Base-by-base conservation (phyloP, 2,329 filamentous ascomycete genomes). In the Colletotrichum zoysiae region DNA sequence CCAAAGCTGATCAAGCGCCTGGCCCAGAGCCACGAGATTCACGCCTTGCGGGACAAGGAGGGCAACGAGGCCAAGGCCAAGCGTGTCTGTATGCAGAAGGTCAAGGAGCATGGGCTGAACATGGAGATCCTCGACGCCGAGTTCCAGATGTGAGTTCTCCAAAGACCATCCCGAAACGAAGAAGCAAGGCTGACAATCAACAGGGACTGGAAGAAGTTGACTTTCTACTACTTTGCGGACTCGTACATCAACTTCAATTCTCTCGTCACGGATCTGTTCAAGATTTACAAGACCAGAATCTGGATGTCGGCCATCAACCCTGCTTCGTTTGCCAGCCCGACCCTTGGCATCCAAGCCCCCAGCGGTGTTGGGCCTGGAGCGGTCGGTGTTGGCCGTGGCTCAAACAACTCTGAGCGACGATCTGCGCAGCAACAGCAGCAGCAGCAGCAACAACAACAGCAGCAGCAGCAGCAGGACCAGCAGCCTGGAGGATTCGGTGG, bases 231-330 rank as follows among this genome's bases (percentile, higher is more conserved):
- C 83, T 99, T 98, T 80, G 95, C 96, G 65, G 95, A 98, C 79
- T 91, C 94, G 0, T 99, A 99, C 81, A 97, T 99, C 86, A 98
- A 98, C 84, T 99, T 99, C 87, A 99, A 99, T 81, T 94, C 94
- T 2, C 89, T 99, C 20, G 96, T 99, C 65, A 97, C 95, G 0
- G 96, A 99, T 79, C 87, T 99, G 16, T 99, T 98, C 88, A 98
- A 98, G 83, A 95, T 98, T 74, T 99, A 98, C 87, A 99, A 99
- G 86, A 97, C 95, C 30, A 91, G 97, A 76, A 99, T 99, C 78
- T 99, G 96, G 96, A 97, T 99, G 94, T 98, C 95, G 5, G 96
- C 96, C 5, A 97, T 99, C 81, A 99, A 99, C 80, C 96, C 96
- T 9, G 96, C 95, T 6, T 98, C 95, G 0, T 98, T 98, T 81